These are phyloP conservation scores for Cercospora sp. DNA, from an alignment of 2,329 filamentous ascomycete genomes.

Conservation along the genomic window DNA sequence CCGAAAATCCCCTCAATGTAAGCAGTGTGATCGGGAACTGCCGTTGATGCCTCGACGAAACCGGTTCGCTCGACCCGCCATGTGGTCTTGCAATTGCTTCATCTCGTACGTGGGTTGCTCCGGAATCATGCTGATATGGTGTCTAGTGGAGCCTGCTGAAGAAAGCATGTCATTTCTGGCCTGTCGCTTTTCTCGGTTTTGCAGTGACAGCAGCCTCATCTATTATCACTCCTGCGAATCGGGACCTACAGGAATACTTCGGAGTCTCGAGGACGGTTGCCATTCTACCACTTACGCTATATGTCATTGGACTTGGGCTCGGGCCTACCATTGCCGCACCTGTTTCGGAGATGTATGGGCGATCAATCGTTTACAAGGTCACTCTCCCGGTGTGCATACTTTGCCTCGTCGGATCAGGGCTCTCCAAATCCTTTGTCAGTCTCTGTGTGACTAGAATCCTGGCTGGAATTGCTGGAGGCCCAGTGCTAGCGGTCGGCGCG, in stretches of 20 bases:
- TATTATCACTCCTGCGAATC: constrained; percentile 28
- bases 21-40: background rate
- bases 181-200: constrained; percentile 25
- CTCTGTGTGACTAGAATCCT: constrained; percentile 45
- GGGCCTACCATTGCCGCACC: constrained; percentile 58
- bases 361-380: constrained; percentile 40
- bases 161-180: constrained; percentile 22
- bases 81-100: background rate
- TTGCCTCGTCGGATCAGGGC: constrained; percentile 38
- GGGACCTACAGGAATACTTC: constrained; percentile 47
- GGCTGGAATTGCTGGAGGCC: constrained; percentile 45
- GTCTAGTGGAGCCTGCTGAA: constrained; percentile 21
- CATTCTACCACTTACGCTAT: constrained; percentile 58
- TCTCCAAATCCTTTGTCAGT: constrained; percentile 30
- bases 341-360: constrained; percentile 38
- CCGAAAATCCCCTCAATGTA: constrained; percentile 27
- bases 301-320: constrained; percentile 64
- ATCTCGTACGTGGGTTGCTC: background rate
- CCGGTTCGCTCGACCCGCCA: background rate
- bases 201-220: constrained; percentile 34
- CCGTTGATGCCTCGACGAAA: background rate
- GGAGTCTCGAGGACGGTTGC: constrained; percentile 56
- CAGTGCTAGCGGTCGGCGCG: constrained; percentile 45
- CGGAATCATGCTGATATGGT: background rate
- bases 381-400: constrained; percentile 40